phyloP scores from a whole-genome alignment of 2,329 filamentous ascomycete species.

The Microascus cirrosus region DNA sequence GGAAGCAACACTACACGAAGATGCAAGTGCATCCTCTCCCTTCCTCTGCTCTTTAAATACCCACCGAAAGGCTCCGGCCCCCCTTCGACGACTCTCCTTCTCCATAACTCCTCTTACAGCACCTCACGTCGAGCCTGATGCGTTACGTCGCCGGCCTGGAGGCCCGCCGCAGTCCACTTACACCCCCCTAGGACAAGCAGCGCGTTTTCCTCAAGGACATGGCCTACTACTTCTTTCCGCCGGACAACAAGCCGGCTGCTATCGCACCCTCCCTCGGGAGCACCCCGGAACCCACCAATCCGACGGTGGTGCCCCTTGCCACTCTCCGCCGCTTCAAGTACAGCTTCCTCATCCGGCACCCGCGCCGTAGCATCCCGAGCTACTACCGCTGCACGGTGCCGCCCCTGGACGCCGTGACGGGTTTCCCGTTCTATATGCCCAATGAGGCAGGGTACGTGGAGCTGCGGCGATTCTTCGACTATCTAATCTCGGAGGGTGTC shows the following conservation, averaged over 20 bases:
- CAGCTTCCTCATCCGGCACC: slow-evolving; percentile 93
- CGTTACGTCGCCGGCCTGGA: background rate
- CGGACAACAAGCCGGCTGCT: slow-evolving; percentile 52
- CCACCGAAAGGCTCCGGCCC: background rate
- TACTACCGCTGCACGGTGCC: slow-evolving; percentile 93
- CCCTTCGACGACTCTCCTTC: background rate
- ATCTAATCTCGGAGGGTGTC: slow-evolving; percentile 55
- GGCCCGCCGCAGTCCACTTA: slow-evolving; percentile 11
- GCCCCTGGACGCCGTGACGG: slow-evolving; percentile 69
- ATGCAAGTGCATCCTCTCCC: background rate
- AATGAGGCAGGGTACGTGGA: slow-evolving; percentile 86
- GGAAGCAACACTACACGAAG: background rate
- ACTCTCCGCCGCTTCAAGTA: slow-evolving; percentile 78
- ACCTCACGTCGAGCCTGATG: background rate
- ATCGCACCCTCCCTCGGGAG: slow-evolving; percentile 74
- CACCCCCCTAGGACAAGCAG: slow-evolving; percentile 47
- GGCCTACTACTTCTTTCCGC: slow-evolving; percentile 79
- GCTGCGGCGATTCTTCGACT: slow-evolving; percentile 79
- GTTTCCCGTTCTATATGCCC: slow-evolving; percentile 78
- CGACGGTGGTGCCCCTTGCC: slow-evolving; percentile 68
- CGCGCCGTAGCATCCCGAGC: slow-evolving; percentile 80
- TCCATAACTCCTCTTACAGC: background rate
- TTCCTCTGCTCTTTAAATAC: background rate
- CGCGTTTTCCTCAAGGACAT: slow-evolving; percentile 98
- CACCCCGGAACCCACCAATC: slow-evolving; percentile 58